Percentiles rank a stretch among this genome's conserved stretches.
phyloP scores from a whole-genome alignment of 768 basidiomycete genomes.

The Suillus clintonianus region DNA sequence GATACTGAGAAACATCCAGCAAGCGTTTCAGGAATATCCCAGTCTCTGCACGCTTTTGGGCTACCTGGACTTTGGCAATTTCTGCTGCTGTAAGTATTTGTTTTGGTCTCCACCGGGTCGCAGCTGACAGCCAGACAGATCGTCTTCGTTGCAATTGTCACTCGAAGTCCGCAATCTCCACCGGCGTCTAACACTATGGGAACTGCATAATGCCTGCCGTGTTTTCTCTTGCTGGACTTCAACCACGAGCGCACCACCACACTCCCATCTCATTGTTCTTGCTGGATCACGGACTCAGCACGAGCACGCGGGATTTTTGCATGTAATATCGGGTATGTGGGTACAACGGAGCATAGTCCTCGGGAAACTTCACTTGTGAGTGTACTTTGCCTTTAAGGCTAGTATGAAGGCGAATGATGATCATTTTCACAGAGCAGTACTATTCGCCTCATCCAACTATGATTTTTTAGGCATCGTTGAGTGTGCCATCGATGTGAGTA shows the following conservation, averaged over 20 bases:
- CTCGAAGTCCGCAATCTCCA: too few relatives aligned
- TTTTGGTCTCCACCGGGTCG: too few relatives aligned
- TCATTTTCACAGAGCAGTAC: constrained; percentile 44
- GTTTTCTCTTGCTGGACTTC: constrained; percentile 47
- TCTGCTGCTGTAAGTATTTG: too few relatives aligned
- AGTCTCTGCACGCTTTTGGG: too few relatives aligned
- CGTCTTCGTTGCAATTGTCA: too few relatives aligned
- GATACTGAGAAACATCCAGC: too few relatives aligned
- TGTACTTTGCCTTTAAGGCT: constrained; percentile 8
- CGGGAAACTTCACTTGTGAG: constrained; percentile 59
- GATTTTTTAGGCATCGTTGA: constrained; percentile 82
- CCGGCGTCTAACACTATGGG: too few relatives aligned
- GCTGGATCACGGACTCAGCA: constrained; percentile 53
- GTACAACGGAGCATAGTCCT: constrained; percentile 65
- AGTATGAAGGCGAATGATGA: constrained; percentile 4
- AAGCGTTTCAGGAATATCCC: too few relatives aligned
- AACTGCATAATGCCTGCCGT: too few relatives aligned
- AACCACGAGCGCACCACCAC: constrained; percentile 52
- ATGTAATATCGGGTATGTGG: constrained; percentile 55
- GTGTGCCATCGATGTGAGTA: constrained; percentile 63
- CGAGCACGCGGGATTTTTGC: constrained; percentile 24
- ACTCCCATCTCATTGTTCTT: constrained; percentile 48
- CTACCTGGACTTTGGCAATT: too few relatives aligned
- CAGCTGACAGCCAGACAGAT: too few relatives aligned
- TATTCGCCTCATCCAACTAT: constrained; percentile 78